These are phyloP conservation scores for Plasmodium berghei DNA, from an alignment of 169 alveolate species.

Conservation along the genomic window DNA sequence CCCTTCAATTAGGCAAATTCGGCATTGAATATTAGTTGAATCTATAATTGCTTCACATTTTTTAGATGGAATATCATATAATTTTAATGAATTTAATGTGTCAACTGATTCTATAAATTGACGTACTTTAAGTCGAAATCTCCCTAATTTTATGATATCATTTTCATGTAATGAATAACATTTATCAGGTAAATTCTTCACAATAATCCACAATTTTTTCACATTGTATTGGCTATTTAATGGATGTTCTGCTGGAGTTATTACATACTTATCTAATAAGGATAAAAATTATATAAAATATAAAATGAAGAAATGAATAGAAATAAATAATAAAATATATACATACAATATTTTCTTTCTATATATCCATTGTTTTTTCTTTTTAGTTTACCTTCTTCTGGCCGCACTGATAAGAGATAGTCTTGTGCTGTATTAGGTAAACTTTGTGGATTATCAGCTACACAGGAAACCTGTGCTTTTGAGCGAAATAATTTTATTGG, in stretches of 20 bases:
- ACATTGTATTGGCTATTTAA: constrained; percentile 80
- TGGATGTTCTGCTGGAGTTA: constrained; percentile 85
- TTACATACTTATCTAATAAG: constrained; percentile 70
- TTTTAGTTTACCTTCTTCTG: constrained; percentile 49
- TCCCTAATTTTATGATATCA: constrained; percentile 94
- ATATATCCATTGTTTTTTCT: not conserved
- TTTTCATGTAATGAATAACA: constrained; percentile 91
- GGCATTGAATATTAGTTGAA: constrained; percentile 86
- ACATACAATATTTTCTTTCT: not conserved
- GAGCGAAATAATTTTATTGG: constrained; percentile 74
- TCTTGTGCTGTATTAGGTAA: constrained; percentile 71
- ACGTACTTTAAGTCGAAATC: constrained; percentile 93
- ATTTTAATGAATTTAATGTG: constrained; percentile 40
- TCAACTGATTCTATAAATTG: constrained; percentile 85
- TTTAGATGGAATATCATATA: constrained; percentile 61
- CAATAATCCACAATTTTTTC: constrained; percentile 93
- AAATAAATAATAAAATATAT: not conserved
- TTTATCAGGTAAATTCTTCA: constrained; percentile 89
- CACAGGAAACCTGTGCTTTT: constrained; percentile 74
- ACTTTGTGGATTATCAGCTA: constrained; percentile 67
- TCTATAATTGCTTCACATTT: constrained; percentile 52
- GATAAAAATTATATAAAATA: not conserved
- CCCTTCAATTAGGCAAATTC: constrained; percentile 95
- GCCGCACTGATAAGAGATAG: constrained; percentile 66
- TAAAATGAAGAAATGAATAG: not conserved